A percentile compares a stretch with the other conserved stretches of the same genome.
phyloP scores from a whole-genome alignment of 768 basidiomycete genomes.

The Megacollybia marginata region DNA sequence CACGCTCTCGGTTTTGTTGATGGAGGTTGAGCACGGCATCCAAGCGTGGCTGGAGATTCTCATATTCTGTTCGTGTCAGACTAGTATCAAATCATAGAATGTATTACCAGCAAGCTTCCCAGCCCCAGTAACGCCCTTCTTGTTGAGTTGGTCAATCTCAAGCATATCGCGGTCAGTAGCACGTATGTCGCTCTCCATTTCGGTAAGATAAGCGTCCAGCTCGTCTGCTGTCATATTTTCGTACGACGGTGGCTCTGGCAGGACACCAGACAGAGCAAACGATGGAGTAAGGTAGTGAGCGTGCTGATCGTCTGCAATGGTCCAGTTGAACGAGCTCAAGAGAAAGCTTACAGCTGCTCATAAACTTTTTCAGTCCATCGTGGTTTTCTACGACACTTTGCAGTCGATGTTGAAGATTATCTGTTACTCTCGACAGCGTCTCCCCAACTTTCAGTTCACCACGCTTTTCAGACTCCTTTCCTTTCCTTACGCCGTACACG shows the following conservation, averaged over 20 bases:
- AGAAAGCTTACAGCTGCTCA: constrained; percentile 55
- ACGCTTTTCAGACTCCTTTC: constrained; percentile 26
- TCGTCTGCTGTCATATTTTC: constrained; percentile 61
- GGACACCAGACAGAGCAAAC: constrained; percentile 64
- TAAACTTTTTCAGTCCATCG: constrained; percentile 68
- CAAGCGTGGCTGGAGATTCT: constrained; percentile 63
- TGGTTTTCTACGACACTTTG: constrained; percentile 54
- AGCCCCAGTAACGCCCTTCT: constrained; percentile 63
- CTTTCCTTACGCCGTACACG: constrained; percentile 53
- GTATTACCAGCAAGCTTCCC: constrained; percentile 57
- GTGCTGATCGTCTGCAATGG: constrained; percentile 61
- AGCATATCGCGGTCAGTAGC: constrained; percentile 76
- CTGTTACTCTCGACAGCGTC: constrained; percentile 51
- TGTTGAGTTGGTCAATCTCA: constrained; percentile 65
- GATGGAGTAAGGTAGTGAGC: constrained; percentile 67
- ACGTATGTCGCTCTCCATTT: constrained; percentile 82
- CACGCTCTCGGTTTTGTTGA: constrained; percentile 50
- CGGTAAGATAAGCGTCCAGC: constrained; percentile 60
- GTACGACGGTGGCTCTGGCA: constrained; percentile 47
- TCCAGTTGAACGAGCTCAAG: neutral
- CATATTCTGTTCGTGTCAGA: constrained; percentile 39
- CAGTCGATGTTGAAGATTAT: constrained; percentile 52
- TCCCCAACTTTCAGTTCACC: constrained; percentile 41
- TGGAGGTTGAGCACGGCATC: constrained; percentile 48
- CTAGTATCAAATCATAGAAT: neutral